Evolutionary conservation across 225 moss, liverwort and hornwort genomes (phyloP), one percentile per base, ranked within the genome.

Genomic region (Bryum argenteum): DNA sequence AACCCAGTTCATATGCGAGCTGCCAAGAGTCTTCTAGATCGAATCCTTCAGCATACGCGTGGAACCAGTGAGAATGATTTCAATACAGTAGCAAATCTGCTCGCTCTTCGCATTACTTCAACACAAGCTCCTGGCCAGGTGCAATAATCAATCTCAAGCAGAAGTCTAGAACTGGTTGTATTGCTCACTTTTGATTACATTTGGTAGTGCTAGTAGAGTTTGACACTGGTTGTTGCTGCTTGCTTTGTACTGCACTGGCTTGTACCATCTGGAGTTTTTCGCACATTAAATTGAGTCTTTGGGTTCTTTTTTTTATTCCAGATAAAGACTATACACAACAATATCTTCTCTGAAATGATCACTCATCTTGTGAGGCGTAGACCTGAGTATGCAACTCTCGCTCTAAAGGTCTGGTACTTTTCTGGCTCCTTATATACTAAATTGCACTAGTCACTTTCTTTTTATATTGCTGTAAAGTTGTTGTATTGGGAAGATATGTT

Each of bases 1-100:
- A 99, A 93, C 69, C 89, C 98, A 50, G 92, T 94, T 48, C 98
- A 99, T 81, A 73, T 93, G 78, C 91, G 98, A 70, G 82, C 88
- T 80, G 98, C 98, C 59, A 99, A 92, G 80, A 81, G 84, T 54
- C 82, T 99, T 66, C 75, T 99, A 54, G 98, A 99, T 81, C 92
- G 94, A 56, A 92, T 99, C 44, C 85, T 99, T 73, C 92, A 92
- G 75, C 92, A 91, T 84, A 99, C 98, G 16, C 91, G 89, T 66
- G 86, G 92, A 62, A 92, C 92, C 33, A 92, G 90, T 84, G 94
- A 94, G 79, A 99, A 94, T 62, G 94, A 99, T 79, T 93, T 89
- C 20, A 92, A 85, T 56, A 99, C 94, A 37, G 92, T 99, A 50
- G 89, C 89, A 66, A 99, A 99, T 79, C 80, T 99, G 62, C 87